Conservation (phyloP, 257 asterid species). For the Leonotis leonurus region DNA sequence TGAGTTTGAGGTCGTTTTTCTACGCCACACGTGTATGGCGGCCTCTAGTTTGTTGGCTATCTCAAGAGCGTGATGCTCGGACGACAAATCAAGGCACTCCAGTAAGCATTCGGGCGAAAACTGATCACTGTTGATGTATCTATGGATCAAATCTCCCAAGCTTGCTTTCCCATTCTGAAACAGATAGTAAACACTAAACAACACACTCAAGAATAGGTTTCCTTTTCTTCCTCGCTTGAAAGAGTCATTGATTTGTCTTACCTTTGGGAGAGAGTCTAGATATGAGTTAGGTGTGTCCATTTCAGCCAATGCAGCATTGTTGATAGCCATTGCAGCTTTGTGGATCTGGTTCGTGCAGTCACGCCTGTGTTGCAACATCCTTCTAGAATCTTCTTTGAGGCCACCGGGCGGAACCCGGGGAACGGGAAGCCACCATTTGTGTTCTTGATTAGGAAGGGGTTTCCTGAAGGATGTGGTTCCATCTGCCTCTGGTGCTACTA, state of each 20-base stretch:
- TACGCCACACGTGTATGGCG: conserved; percentile 49
- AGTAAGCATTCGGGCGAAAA: conserved; percentile 71
- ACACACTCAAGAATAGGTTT: background rate
- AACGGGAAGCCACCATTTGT: conserved; percentile 91
- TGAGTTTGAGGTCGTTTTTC: conserved; percentile 31
- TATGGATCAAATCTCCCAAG: conserved; percentile 61
- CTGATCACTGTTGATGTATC: conserved; percentile 52
- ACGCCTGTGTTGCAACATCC: conserved; percentile 50
- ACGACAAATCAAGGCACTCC: conserved; percentile 69
- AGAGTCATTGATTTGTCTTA: background rate
- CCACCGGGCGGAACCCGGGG: conserved; percentile 72
- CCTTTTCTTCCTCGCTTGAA: background rate
- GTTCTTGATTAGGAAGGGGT: conserved; percentile 53
- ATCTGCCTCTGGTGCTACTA: conserved; percentile 35
- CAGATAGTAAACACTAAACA: background rate
- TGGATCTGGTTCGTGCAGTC: conserved; percentile 74
- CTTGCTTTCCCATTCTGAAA: conserved; percentile 62
- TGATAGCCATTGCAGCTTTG: conserved; percentile 85
- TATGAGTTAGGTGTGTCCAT: conserved; percentile 68
- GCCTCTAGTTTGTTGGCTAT: conserved; percentile 75
- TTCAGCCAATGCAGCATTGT: conserved; percentile 57
- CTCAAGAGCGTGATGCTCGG: conserved; percentile 69
- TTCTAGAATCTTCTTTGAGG: conserved; percentile 53
- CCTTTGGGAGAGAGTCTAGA: conserved; percentile 75
- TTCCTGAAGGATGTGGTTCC: conserved; percentile 51